Evolutionary conservation across 768 basidiomycete genomes (phyloP).

Genomic region (Psilocybe sp.): DNA sequence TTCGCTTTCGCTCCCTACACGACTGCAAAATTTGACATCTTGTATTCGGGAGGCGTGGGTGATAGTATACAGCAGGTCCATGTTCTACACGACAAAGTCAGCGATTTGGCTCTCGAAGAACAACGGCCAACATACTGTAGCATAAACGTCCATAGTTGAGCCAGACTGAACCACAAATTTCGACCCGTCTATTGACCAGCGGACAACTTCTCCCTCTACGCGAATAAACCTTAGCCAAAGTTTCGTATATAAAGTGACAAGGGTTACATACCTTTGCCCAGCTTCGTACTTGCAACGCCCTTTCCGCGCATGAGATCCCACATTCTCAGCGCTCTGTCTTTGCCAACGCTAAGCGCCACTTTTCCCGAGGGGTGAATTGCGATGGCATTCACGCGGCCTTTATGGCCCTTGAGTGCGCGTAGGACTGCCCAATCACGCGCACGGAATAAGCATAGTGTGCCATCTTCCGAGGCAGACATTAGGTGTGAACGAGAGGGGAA

Average conservation of each 20-base stretch:
- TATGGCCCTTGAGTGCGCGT: conserved; percentile 87
- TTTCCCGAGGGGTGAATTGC: conserved; percentile 94
- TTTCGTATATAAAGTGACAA: neutral
- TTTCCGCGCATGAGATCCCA: conserved; percentile 98
- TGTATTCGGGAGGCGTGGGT: conserved; percentile 82
- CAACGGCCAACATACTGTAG: conserved; percentile 47
- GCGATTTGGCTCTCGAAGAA: neutral
- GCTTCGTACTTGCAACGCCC: conserved; percentile 82
- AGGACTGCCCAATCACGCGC: conserved; percentile 94
- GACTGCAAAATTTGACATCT: conserved; percentile 71
- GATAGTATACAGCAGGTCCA: conserved; percentile 73
- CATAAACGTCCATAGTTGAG: conserved; percentile 78
- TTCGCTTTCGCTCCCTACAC: conserved; percentile 55
- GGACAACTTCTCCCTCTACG: conserved; percentile 88
- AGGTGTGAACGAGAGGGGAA: conserved; percentile 91
- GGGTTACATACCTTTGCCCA: conserved; percentile 69
- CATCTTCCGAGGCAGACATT: conserved; percentile 90
- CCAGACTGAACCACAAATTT: conserved; percentile 79
- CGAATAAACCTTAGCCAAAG: neutral
- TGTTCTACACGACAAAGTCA: conserved; percentile 49
- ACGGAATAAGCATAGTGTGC: conserved; percentile 84
- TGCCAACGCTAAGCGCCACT: conserved; percentile 87
- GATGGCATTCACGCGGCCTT: conserved; percentile 85
- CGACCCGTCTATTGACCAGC: conserved; percentile 79
- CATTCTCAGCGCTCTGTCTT: conserved; percentile 88